Conservation (phyloP, 2,329 filamentous ascomycete species). For the Fusarium tricinctum region DNA sequence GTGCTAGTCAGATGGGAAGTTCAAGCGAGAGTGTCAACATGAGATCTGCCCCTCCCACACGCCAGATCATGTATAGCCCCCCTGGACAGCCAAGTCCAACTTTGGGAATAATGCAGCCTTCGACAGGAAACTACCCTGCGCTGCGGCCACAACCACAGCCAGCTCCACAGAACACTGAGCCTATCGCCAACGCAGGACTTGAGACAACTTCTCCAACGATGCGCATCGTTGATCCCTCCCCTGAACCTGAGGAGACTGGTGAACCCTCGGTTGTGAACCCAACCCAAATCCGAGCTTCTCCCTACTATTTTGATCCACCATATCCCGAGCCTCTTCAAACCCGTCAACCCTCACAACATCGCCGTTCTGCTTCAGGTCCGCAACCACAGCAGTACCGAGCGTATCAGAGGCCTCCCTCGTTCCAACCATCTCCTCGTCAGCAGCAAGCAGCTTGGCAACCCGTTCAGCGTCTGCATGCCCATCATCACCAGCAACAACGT, state of each 20-base stretch:
- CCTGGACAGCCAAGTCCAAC: slow-evolving; percentile 61
- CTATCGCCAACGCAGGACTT: slow-evolving; percentile 41
- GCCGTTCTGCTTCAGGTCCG: slow-evolving; percentile 28
- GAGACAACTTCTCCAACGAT: slow-evolving; percentile 54
- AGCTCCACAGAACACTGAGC: slow-evolving; percentile 20
- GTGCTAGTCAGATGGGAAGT: slow-evolving; percentile 33
- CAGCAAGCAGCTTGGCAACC: slow-evolving; percentile 37
- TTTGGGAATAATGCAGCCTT: slow-evolving; percentile 53
- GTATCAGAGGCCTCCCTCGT: slow-evolving; percentile 35
- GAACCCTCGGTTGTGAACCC: slow-evolving; percentile 12
- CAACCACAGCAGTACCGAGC: slow-evolving; percentile 32
- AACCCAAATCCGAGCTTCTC: slow-evolving; percentile 30
- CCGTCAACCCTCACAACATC: slow-evolving; percentile 34
- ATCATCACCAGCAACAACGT: slow-evolving; percentile 37
- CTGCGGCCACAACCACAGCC: slow-evolving; percentile 3
- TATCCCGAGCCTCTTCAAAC: slow-evolving; percentile 46
- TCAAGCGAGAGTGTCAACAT: slow-evolving; percentile 8
- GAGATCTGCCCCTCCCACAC: slow-evolving; percentile 52
- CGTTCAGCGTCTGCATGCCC: slow-evolving; percentile 34
- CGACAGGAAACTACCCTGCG: slow-evolving; percentile 14
- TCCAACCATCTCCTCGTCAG: slow-evolving; percentile 36
- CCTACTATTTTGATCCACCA: slow-evolving; percentile 45
- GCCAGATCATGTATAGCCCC: slow-evolving; percentile 53
- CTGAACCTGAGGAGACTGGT: slow-evolving; percentile 49
- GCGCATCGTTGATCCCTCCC: slow-evolving; percentile 56